Percentiles rank a stretch among this genome's conserved stretches.
These are phyloP conservation scores for Solanum hybrid DNA, from an alignment of 305 asterid species.

Conservation along the genomic window DNA sequence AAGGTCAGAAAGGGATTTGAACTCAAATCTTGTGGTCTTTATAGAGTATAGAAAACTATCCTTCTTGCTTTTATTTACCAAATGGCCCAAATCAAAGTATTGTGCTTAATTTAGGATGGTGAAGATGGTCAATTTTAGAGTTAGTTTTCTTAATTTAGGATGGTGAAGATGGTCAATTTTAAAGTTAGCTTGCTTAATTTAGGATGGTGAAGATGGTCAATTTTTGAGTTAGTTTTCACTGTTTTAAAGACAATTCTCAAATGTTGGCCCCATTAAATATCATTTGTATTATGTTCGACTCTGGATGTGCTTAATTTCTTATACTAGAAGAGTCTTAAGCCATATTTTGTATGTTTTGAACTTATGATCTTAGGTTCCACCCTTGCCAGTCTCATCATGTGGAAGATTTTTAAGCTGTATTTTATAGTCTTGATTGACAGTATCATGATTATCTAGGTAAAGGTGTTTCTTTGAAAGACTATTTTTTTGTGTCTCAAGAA, in stretches of 20 bases:
- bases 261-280: background rate
- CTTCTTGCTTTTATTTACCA: background rate
- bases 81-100: background rate
- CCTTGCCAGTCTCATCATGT: background rate
- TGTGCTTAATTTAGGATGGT: background rate
- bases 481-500: background rate
- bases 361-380: background rate
- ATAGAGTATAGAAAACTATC: background rate
- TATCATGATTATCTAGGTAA: background rate
- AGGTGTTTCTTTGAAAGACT: background rate
- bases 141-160: background rate
- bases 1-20: background rate
- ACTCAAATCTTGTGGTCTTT: background rate
- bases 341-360: background rate
- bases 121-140: background rate
- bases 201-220: background rate
- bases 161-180: background rate
- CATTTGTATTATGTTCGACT: background rate
- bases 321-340: background rate
- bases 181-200: background rate
- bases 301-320: background rate
- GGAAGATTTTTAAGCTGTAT: background rate
- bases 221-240: background rate
- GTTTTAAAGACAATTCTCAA: background rate
- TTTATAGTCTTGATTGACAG: background rate